These are phyloP conservation scores for Kodamaea suecica DNA, from an alignment of 1,139 yeast species.

Conservation along the genomic window DNA sequence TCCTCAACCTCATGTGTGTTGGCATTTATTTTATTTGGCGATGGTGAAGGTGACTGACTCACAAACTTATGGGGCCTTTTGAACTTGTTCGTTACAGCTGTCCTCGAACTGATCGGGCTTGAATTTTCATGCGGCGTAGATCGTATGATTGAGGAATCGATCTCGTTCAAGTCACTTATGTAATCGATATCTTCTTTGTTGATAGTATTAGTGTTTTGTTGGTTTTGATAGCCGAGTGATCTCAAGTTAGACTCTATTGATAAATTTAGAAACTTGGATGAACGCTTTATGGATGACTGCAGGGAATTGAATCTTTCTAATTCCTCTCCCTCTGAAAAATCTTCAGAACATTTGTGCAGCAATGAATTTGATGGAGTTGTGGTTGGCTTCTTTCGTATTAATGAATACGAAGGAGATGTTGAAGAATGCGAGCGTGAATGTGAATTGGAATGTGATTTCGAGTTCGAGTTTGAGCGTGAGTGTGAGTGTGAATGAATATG, in stretches of 20 bases:
- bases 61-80: conserved; percentile 48
- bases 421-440: conserved; percentile 3
- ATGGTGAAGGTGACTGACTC: conserved; percentile 46
- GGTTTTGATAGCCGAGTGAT: conserved; percentile 8
- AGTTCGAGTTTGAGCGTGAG: too few relatives aligned
- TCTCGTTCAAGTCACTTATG: conserved; percentile 30
- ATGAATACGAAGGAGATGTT: conserved; percentile 1
- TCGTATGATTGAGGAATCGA: conserved; percentile 20
- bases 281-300: conserved; percentile 38
- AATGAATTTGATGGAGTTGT: conserved; percentile 2
- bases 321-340: conserved; percentile 12
- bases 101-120: conserved; percentile 12
- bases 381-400: conserved; percentile 1
- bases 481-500: too few relatives aligned
- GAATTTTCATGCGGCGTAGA: conserved; percentile 14
- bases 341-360: conserved; percentile 10
- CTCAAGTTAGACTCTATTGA: conserved; percentile 37
- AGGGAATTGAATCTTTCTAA: conserved; percentile 21
- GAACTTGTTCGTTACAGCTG: conserved; percentile 29
- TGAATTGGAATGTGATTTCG: too few relatives aligned
- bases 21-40: conserved; percentile 21
- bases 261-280: conserved; percentile 46
- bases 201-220: background rate
- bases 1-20: background rate
- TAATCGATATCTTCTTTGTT: conserved; percentile 20